A percentile compares a stretch with the other conserved stretches of the same genome.
These are phyloP conservation scores for Ambrosiella xylebori DNA, from an alignment of 2,329 filamentous ascomycete species.

Conservation along the genomic window DNA sequence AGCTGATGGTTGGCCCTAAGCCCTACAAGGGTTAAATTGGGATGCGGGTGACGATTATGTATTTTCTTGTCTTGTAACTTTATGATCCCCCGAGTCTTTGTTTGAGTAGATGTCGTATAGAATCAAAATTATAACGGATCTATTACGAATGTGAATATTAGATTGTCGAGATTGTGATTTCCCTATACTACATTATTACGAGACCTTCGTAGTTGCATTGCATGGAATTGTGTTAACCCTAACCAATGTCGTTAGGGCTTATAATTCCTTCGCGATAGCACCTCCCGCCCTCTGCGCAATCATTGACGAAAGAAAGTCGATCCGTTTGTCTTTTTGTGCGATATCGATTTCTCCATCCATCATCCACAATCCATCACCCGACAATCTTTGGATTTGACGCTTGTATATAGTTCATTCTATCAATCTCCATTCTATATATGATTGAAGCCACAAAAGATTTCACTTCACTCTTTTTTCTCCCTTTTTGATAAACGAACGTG, in stretches of 20 bases:
- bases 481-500: no score
- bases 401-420: no score
- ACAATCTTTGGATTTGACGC: no score
- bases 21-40: conserved; percentile 32
- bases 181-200: no score
- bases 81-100: conserved; percentile 1
- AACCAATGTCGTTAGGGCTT: not conserved
- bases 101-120: conserved; percentile 1
- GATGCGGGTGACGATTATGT: not conserved
- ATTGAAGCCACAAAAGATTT: no score
- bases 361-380: no score
- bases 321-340: not conserved
- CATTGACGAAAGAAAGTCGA: not conserved
- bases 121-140: not conserved
- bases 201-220: not conserved
- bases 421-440: no score
- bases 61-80: conserved; percentile 9
- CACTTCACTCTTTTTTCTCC: no score
- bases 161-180: no score
- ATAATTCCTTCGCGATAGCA: not conserved
- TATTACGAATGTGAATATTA: not conserved
- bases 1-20: conserved; percentile 84
- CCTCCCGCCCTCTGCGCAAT: no score
- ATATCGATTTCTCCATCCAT: no score
- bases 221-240: not conserved